phyloP scores from a whole-genome alignment of 2,329 filamentous ascomycete genomes.

The Cercospora sojina region DNA sequence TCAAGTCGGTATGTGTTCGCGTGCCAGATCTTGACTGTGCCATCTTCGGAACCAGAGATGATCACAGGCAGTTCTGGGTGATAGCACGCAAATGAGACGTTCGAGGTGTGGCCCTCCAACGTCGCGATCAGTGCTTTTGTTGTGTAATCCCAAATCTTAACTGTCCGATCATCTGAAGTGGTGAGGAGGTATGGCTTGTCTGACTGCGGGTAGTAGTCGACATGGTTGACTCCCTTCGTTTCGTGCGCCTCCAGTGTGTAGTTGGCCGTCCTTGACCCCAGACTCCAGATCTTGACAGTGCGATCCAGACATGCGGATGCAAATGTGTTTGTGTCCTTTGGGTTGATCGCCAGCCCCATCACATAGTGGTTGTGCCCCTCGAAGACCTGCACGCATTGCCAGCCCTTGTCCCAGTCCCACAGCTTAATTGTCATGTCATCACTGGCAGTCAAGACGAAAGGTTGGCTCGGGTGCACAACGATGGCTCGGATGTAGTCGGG shows the following conservation, averaged over 20 bases:
- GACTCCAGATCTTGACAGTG: conserved; percentile 96
- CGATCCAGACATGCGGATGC: conserved; percentile 87
- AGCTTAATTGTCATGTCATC: conserved; percentile 99
- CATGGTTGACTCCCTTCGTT: conserved; percentile 95
- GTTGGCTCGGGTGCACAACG: conserved; percentile 89
- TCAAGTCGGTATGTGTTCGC: conserved; percentile 96
- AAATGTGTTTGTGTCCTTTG: conserved; percentile 72
- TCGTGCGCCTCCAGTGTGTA: conserved; percentile 97
- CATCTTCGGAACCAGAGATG: conserved; percentile 96
- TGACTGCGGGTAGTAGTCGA: conserved; percentile 76
- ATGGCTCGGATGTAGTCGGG: conserved; percentile 98
- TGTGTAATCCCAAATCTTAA: conserved; percentile 99
- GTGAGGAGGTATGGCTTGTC: conserved; percentile 86
- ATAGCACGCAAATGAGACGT: conserved; percentile 97
- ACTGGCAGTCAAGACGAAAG: conserved; percentile 91
- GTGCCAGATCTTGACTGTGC: conserved; percentile 97
- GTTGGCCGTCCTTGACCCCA: conserved; percentile 90
- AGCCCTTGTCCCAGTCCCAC: conserved; percentile 98
- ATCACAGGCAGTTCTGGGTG: conserved; percentile 96
- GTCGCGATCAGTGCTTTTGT: conserved; percentile 96
- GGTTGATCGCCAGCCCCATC: conserved; percentile 95
- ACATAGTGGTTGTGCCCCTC: conserved; percentile 96
- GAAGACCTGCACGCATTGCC: conserved; percentile 97
- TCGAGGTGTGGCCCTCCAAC: conserved; percentile 93
- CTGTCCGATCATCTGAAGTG: conserved; percentile 91